These are phyloP conservation scores for Pneumocystis oryctolagi DNA, from an alignment of 1,139 yeast genomes.

Conservation along the genomic window DNA sequence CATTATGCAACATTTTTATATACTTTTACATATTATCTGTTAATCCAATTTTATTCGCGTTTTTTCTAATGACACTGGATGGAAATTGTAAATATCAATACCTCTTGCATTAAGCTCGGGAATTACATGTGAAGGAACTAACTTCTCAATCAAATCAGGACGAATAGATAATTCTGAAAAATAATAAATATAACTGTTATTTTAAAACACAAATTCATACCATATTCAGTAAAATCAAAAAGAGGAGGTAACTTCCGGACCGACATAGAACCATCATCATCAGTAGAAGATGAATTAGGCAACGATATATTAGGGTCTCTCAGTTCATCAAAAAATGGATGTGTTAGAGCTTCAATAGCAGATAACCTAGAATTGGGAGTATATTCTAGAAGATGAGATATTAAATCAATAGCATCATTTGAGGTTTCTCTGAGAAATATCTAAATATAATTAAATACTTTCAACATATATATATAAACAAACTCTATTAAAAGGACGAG, in stretches of 20 bases:
- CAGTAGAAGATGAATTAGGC: constrained; percentile 34
- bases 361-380: constrained; percentile 59
- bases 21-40: neutral
- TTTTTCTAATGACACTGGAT: constrained; percentile 24
- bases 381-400: constrained; percentile 50
- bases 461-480: too few species aligned
- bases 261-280: constrained; percentile 17
- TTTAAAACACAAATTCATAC: neutral
- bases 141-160: constrained; percentile 27
- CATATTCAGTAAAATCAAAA: constrained; percentile 26
- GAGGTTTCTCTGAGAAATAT: constrained; percentile 40
- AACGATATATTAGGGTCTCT: constrained; percentile 39
- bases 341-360: constrained; percentile 53
- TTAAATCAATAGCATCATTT: constrained; percentile 46
- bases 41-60: constrained; percentile 17
- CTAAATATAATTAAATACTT: neutral
- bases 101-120: constrained; percentile 21
- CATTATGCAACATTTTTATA: neutral
- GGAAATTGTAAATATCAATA: constrained; percentile 26
- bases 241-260: constrained; percentile 28
- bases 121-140: constrained; percentile 30
- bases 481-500: constrained; percentile 75
- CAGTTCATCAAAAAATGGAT: constrained; percentile 65
- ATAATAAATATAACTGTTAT: neutral
- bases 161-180: constrained; percentile 27